Conservation (phyloP, 2,329 filamentous ascomycete genomes). For the Amesomyces nigricolor region DNA sequence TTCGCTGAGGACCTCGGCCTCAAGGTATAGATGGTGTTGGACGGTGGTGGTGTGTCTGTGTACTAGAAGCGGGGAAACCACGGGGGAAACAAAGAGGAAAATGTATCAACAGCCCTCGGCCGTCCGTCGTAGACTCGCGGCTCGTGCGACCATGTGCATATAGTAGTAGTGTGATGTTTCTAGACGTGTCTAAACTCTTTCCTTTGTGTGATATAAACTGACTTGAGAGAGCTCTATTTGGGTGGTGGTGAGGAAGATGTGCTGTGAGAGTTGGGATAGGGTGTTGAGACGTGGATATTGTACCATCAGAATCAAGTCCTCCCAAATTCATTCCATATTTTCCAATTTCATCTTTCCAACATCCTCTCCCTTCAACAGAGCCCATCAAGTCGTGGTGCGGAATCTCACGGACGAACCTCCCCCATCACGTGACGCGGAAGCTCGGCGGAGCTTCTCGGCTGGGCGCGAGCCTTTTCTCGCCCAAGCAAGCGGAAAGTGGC, state of each 20-base stretch:
- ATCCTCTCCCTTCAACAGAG: too few relatives aligned
- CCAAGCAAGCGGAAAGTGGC: conserved; percentile 26
- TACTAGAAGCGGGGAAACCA: neutral
- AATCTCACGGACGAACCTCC: neutral
- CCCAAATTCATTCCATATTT: too few relatives aligned
- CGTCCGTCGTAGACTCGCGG: conserved; percentile 36
- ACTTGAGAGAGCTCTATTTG: neutral
- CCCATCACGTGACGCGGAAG: conserved; percentile 26
- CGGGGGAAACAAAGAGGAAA: conserved; percentile 17
- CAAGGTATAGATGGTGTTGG: conserved; percentile 64
- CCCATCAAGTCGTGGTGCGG: neutral
- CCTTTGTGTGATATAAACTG: conserved; percentile 12
- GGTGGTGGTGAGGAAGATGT: neutral
- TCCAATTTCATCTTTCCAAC: too few relatives aligned
- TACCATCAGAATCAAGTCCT: too few relatives aligned
- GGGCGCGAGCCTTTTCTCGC: conserved; percentile 25
- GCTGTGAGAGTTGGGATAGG: neutral
- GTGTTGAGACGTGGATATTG: neutral
- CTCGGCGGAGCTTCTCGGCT: conserved; percentile 27
- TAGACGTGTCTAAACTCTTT: conserved; percentile 20
- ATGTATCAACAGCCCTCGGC: conserved; percentile 39
- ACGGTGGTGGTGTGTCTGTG: neutral
- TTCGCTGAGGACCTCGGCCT: conserved; percentile 93
- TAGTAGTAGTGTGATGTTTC: conserved; percentile 32
- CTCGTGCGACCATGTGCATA: conserved; percentile 39